These are phyloP conservation scores for Acephala macrosclerotiorum DNA, from an alignment of 2,329 filamentous ascomycete genomes.

Conservation along the genomic window DNA sequence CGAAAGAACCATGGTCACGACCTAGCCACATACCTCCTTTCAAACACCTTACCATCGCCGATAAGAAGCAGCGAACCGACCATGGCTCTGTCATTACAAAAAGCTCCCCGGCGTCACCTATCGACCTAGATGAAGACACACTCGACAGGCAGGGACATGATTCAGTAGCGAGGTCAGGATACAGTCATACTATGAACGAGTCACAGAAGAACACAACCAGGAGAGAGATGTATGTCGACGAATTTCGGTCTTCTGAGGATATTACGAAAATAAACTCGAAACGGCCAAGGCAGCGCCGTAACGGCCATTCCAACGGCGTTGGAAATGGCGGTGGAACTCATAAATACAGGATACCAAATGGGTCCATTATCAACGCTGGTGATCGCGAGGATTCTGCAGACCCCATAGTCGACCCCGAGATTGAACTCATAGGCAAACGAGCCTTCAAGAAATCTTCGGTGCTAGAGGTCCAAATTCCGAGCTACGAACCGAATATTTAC, in stretches of 20 bases:
- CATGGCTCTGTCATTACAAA: neutral
- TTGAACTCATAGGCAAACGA: neutral
- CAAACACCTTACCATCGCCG: neutral
- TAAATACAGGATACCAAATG: neutral
- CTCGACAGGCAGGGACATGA: neutral
- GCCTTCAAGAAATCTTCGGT: neutral
- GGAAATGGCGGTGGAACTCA: neutral
- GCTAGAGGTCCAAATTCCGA: neutral
- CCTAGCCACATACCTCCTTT: neutral
- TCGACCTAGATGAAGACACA: constrained; percentile 16
- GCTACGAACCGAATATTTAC: too few species aligned
- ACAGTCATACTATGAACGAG: constrained; percentile 6
- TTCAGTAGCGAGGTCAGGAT: constrained; percentile 14
- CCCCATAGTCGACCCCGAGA: constrained; percentile 10
- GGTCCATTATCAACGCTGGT: neutral
- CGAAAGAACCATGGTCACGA: neutral
- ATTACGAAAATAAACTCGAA: neutral
- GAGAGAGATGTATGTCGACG: neutral
- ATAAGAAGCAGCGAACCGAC: constrained; percentile 22
- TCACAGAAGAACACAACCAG: neutral
- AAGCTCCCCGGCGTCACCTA: constrained; percentile 17
- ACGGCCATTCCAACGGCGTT: neutral
- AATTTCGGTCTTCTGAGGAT: neutral
- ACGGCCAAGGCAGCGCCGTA: neutral
- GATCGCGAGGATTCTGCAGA: constrained; percentile 6